phyloP scores from a whole-genome alignment of 108 stramenopile genomes.

The Skeletonema tropicum region DNA sequence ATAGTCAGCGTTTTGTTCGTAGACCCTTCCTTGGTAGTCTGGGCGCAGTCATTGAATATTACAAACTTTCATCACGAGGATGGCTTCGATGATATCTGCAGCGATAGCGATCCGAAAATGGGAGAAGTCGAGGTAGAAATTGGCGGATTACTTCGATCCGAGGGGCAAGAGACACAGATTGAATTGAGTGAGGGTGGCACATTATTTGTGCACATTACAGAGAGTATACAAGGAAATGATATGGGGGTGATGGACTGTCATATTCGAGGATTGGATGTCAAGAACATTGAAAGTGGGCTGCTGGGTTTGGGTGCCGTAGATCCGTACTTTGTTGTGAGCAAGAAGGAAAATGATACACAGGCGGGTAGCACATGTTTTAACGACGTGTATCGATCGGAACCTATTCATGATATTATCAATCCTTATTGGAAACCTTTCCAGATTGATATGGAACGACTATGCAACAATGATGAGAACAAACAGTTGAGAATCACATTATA shows the following conservation, averaged over 20 bases:
- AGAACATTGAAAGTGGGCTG: slow-evolving; percentile 66
- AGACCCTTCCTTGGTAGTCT: too few relatives aligned
- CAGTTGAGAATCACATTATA: slow-evolving; percentile 54
- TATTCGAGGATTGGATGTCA: slow-evolving; percentile 65
- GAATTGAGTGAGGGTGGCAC: slow-evolving; percentile 8
- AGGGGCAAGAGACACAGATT: slow-evolving; percentile 11
- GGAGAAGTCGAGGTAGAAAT: slow-evolving; percentile 30
- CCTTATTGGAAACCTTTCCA: slow-evolving; percentile 58
- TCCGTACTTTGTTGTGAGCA: slow-evolving; percentile 68
- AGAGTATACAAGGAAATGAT: slow-evolving; percentile 8
- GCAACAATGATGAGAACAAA: slow-evolving; percentile 50
- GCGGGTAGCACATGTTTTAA: slow-evolving; percentile 48
- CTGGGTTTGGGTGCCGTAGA: slow-evolving; percentile 71
- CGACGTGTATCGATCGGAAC: slow-evolving; percentile 62
- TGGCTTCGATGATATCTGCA: not conserved
- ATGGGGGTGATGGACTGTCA: slow-evolving; percentile 9
- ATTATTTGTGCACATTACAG: slow-evolving; percentile 11
- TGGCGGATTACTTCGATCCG: slow-evolving; percentile 2
- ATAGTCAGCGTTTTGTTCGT: not conserved
- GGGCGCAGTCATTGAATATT: not conserved
- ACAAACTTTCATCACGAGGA: not conserved
- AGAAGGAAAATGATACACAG: slow-evolving; percentile 49
- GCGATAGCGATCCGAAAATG: slow-evolving; percentile 18
- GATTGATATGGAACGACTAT: slow-evolving; percentile 54
- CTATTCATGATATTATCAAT: slow-evolving; percentile 63